Evolutionary conservation across 164 flowering plant genomes (phyloP).

Genomic region (Buxus sempervirens): DNA sequence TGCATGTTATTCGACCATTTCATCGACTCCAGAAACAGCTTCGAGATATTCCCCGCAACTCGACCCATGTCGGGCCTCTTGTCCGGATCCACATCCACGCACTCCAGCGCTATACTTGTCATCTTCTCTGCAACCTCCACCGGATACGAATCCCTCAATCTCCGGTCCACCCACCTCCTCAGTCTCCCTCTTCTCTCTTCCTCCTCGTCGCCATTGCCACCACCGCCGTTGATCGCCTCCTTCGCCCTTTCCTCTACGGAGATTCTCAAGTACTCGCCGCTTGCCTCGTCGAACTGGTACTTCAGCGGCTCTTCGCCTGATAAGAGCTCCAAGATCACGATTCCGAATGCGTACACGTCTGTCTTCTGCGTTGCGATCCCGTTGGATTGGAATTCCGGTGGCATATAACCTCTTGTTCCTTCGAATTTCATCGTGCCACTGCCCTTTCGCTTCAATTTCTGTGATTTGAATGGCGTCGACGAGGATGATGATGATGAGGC

Average conservation of each 20-base stretch:
- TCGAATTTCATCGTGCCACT: slow-evolving; percentile 37
- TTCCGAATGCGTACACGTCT: slow-evolving; percentile 77
- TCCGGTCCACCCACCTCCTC: slow-evolving; percentile 64
- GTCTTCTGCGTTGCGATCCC: slow-evolving; percentile 45
- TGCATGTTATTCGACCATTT: slow-evolving; percentile 50
- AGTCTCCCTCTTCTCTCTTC: slow-evolving; percentile 35
- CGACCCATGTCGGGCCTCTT: slow-evolving; percentile 65
- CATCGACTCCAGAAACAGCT: slow-evolving; percentile 51
- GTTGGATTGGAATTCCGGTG: slow-evolving; percentile 53
- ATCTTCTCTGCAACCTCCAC: slow-evolving; percentile 67
- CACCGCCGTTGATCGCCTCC: slow-evolving; percentile 29
- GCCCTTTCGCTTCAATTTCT: slow-evolving; percentile 18
- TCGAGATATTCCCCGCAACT: slow-evolving; percentile 54
- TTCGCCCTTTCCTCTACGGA: slow-evolving; percentile 56
- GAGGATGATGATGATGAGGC: not conserved
- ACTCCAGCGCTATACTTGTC: slow-evolving; percentile 54
- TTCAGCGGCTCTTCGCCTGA: slow-evolving; percentile 64
- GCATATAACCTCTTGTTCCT: slow-evolving; percentile 80
- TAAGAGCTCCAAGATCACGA: slow-evolving; percentile 64
- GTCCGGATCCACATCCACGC: slow-evolving; percentile 56
- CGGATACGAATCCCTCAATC: slow-evolving; percentile 77
- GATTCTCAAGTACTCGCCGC: slow-evolving; percentile 38
- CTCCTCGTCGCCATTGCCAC: not conserved
- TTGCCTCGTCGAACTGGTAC: slow-evolving; percentile 32
- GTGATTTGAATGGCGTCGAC: not conserved